These are phyloP conservation scores for Erythrophleum ivorense DNA, from an alignment of 331 rosid species.

Conservation along the genomic window DNA sequence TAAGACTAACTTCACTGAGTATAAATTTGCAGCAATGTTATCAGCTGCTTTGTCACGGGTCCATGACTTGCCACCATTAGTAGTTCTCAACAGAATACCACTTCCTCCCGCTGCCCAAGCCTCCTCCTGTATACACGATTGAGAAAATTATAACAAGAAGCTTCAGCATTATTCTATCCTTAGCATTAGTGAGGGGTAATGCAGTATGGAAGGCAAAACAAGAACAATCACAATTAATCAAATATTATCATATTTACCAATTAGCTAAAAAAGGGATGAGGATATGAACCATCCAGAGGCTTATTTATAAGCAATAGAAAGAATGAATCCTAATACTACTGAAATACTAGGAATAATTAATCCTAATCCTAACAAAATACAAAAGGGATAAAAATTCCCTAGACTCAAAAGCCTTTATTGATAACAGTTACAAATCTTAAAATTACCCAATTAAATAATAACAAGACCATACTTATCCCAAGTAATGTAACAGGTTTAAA, in stretches of 20 bases:
- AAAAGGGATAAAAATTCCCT: not conserved
- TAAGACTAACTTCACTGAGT: slow-evolving; percentile 87
- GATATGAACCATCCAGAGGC: not conserved
- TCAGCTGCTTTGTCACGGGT: slow-evolving; percentile 96
- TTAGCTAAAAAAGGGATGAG: not conserved
- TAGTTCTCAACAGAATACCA: slow-evolving; percentile 85
- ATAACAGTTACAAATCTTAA: not conserved
- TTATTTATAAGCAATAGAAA: not conserved
- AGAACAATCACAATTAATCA: not conserved
- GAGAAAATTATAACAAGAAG: slow-evolving; percentile 19
- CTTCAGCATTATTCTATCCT: slow-evolving; percentile 18
- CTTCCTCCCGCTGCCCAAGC: slow-evolving; percentile 99
- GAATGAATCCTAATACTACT: not conserved
- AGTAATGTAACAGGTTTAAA: not conserved
- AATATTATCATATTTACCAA: slow-evolving; percentile 3
- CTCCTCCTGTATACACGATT: slow-evolving; percentile 67
- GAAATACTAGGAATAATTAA: not conserved
- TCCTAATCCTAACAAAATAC: not conserved
- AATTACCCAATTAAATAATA: not conserved
- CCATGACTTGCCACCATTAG: slow-evolving; percentile 96
- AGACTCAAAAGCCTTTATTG: not conserved
- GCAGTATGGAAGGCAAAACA: not conserved
- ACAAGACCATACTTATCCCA: not conserved
- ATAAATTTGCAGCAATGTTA: slow-evolving; percentile 94
- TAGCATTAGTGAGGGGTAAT: not conserved